Conservation (phyloP, 305 asterid genomes). For the Plantago coronopus region DNA sequence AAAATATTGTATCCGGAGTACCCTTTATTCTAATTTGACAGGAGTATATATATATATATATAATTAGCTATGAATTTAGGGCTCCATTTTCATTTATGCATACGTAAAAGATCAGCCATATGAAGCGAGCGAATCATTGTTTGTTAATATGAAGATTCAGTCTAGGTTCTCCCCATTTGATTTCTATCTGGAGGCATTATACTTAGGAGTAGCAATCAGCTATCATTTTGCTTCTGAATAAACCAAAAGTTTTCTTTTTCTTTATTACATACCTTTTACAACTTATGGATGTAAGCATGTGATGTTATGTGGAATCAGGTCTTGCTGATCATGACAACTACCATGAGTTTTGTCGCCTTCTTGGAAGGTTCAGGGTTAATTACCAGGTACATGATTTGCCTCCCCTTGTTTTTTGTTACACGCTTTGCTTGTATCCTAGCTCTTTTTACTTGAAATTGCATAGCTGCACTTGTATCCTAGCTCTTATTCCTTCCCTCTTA, state of each 20-base stretch:
- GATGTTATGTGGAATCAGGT: constrained; percentile 56
- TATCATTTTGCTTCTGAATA: neutral
- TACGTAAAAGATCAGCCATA: neutral
- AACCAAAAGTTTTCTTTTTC: neutral
- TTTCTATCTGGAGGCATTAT: constrained; percentile 6
- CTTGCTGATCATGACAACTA: constrained; percentile 95
- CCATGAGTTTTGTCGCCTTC: constrained; percentile 99
- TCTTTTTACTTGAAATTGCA: constrained; percentile 1
- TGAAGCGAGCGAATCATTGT: neutral
- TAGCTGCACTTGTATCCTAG: neutral
- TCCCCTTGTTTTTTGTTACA: neutral
- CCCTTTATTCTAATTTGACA: neutral
- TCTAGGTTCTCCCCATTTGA: constrained; percentile 4
- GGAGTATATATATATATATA: too few relatives aligned
- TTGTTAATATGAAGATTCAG: constrained; percentile 11
- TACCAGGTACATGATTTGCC: constrained; percentile 62
- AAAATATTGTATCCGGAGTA: constrained; percentile 1
- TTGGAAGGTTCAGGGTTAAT: constrained; percentile 94
- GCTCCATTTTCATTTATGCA: neutral
- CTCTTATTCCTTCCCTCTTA: too few relatives aligned
- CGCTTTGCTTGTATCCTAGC: neutral
- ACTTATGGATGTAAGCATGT: constrained; percentile 22
- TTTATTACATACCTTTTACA: constrained; percentile 9
- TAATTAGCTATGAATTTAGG: neutral
- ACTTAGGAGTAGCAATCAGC: neutral